These are phyloP conservation scores for Testicularia cyperi DNA, from an alignment of 1,284 basidiomycete genomes.

Conservation along the genomic window DNA sequence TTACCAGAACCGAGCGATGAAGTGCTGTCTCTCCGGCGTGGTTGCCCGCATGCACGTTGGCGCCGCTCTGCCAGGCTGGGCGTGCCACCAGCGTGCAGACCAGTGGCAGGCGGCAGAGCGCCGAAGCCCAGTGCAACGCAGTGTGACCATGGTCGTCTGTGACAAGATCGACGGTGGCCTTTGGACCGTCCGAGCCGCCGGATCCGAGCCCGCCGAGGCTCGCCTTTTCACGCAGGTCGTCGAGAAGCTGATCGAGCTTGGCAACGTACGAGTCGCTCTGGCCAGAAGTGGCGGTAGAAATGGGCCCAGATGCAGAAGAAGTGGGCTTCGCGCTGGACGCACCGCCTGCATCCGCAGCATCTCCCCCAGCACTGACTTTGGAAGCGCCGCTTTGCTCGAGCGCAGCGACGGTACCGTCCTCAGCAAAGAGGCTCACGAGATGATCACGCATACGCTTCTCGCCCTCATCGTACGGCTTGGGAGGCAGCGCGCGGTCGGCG, in stretches of 20 bases:
- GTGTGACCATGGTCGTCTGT: conserved; percentile 90
- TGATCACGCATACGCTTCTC: conserved; percentile 52
- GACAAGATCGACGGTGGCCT: conserved; percentile 66
- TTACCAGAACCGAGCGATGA: conserved; percentile 86
- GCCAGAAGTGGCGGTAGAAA: conserved; percentile 1
- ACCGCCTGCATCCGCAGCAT: too few relatives aligned
- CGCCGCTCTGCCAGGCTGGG: conserved; percentile 64
- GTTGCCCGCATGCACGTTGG: conserved; percentile 65
- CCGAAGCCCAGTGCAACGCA: conserved; percentile 87
- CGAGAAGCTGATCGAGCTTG: conserved; percentile 33
- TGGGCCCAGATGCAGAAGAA: neutral
- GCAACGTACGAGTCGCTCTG: conserved; percentile 13
- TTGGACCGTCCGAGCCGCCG: conserved; percentile 70
- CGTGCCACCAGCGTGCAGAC: conserved; percentile 62
- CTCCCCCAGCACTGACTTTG: neutral
- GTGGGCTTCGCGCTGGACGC: too few relatives aligned
- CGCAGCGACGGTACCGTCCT: conserved; percentile 25
- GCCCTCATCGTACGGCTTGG: conserved; percentile 52
- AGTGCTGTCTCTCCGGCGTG: conserved; percentile 91
- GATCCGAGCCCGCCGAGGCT: conserved; percentile 64
- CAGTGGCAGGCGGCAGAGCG: conserved; percentile 68
- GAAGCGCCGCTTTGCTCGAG: neutral
- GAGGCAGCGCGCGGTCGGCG: conserved; percentile 50
- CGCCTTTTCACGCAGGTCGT: conserved; percentile 33
- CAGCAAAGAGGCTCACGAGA: conserved; percentile 53